phyloP scores from a whole-genome alignment of 768 basidiomycete species.

The Termitomyces sp. region DNA sequence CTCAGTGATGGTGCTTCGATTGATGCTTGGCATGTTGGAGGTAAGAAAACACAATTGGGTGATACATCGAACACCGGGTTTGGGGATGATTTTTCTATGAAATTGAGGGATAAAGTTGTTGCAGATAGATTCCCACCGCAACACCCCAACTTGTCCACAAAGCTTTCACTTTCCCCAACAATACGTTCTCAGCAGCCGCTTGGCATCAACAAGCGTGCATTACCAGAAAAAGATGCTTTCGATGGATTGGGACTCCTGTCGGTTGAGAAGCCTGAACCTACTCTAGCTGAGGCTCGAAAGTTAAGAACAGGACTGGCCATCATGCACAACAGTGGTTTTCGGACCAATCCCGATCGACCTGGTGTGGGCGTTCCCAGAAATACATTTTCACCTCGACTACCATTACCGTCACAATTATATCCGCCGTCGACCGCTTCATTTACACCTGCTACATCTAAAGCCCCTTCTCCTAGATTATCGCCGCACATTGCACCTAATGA shows the following conservation, averaged over 20 bases:
- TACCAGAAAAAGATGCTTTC: conserved; percentile 63
- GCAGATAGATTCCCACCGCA: conserved; percentile 16
- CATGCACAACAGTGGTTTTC: conserved; percentile 29
- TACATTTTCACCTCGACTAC: conserved; percentile 27
- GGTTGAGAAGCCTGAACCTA: conserved; percentile 47
- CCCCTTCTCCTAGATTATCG: conserved; percentile 22
- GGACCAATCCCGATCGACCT: conserved; percentile 23
- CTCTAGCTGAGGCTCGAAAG: conserved; percentile 71
- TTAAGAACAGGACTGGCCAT: conserved; percentile 66
- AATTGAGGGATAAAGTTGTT: conserved; percentile 49
- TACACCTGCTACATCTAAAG: conserved; percentile 18
- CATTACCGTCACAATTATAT: conserved; percentile 22
- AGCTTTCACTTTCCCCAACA: conserved; percentile 8
- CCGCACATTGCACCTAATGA: conserved; percentile 23
- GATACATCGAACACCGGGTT: conserved; percentile 37
- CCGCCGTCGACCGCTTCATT: conserved; percentile 25
- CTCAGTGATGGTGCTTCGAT: conserved; percentile 17
- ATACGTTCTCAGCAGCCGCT: conserved; percentile 2
- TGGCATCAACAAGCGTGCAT: conserved; percentile 7
- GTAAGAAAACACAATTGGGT: conserved; percentile 12
- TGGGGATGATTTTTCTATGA: conserved; percentile 62
- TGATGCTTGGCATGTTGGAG: conserved; percentile 36
- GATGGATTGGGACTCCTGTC: conserved; percentile 59
- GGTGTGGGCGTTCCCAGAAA: conserved; percentile 20
- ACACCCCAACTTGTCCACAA: conserved; percentile 11